Evolutionary conservation across 768 basidiomycete species (phyloP).

Genomic region (Cystobasidiopsis lactophilus): DNA sequence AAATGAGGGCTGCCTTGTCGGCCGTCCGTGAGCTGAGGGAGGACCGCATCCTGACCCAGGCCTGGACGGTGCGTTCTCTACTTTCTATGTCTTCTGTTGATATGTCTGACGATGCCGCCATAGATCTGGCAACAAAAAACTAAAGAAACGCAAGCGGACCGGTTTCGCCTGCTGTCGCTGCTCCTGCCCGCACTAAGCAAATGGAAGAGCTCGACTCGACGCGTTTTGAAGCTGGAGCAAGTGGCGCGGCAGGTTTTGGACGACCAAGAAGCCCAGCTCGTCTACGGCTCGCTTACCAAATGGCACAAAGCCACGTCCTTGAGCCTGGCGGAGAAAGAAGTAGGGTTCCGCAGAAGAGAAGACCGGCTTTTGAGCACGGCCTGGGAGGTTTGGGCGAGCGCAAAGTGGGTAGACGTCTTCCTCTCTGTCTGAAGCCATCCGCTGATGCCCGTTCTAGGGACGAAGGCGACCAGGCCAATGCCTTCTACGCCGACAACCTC

Average conservation of each 20-base stretch:
- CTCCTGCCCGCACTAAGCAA: background rate
- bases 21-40: background rate
- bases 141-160: background rate
- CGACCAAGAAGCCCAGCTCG: background rate
- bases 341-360: background rate
- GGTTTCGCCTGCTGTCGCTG: background rate
- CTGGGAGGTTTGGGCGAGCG: background rate
- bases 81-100: background rate
- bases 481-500: background rate
- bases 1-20: conserved; percentile 1
- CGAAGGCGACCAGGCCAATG: background rate
- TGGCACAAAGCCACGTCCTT: background rate
- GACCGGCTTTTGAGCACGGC: background rate
- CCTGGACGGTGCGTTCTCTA: background rate
- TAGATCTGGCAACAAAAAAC: background rate
- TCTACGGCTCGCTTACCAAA: background rate
- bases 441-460: no score
- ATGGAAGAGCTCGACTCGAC: background rate
- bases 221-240: background rate
- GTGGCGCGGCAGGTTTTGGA: background rate
- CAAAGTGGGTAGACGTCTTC: no score
- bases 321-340: background rate
- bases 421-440: no score
- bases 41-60: background rate
- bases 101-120: background rate